phyloP scores from a whole-genome alignment of 257 asterid species.

The Schizonepeta tenuifolia region DNA sequence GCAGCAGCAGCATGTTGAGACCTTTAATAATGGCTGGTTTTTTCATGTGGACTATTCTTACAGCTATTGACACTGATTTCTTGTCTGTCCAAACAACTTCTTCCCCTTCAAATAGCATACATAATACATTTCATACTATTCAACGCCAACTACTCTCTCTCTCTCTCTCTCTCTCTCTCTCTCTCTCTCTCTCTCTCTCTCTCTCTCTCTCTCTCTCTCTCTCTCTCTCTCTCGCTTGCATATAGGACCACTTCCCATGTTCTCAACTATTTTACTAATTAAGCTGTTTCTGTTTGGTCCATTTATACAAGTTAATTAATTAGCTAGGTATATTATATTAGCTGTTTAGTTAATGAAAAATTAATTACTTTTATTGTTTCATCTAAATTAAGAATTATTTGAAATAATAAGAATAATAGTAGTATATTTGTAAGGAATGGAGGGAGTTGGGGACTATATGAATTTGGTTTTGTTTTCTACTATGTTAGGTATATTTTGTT shows the following conservation, averaged over 20 bases:
- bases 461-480: no score
- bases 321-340: not conserved
- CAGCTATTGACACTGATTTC: conserved; percentile 49
- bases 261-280: conserved; percentile 22
- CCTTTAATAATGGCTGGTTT: conserved; percentile 34
- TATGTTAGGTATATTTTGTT: no score
- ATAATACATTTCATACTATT: not conserved
- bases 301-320: conserved; percentile 16
- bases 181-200: no score
- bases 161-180: no score
- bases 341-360: no score
- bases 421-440: no score
- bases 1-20: conserved; percentile 3
- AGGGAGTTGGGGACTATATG: no score
- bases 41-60: conserved; percentile 35
- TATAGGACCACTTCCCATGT: conserved; percentile 44
- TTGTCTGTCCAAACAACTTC: conserved; percentile 38
- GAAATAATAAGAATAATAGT: no score
- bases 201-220: no score
- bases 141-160: not conserved
- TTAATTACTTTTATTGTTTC: no score
- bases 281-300: conserved; percentile 30
- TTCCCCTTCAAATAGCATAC: conserved; percentile 25
- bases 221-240: no score
- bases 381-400: no score